Conservation (phyloP, 2,329 filamentous ascomycete species). For the Orbilia oligospora region DNA sequence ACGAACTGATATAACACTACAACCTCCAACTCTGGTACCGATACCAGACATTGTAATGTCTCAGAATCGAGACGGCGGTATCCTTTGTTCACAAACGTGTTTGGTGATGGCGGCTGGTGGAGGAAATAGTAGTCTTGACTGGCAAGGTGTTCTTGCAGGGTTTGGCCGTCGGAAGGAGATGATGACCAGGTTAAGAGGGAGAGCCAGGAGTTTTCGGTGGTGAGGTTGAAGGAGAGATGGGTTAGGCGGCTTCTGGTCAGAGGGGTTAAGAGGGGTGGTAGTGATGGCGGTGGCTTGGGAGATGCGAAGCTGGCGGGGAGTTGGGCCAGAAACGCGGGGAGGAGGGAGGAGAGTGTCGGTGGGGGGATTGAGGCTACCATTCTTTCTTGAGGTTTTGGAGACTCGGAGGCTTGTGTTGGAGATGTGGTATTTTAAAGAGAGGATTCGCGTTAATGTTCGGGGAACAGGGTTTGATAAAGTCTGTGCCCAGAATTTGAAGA, state of each 20-base stretch:
- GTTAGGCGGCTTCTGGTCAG: constrained; percentile 78
- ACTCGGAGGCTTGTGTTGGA: not conserved
- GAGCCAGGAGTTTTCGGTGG: constrained; percentile 75
- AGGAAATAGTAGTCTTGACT: constrained; percentile 78
- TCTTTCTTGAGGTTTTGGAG: constrained; percentile 5
- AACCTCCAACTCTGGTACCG: constrained; percentile 42
- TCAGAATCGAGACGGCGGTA: constrained; percentile 81
- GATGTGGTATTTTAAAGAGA: constrained; percentile 15
- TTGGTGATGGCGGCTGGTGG: constrained; percentile 80
- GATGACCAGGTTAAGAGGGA: constrained; percentile 76
- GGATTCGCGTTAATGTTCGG: not conserved
- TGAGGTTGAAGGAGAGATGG: constrained; percentile 73
- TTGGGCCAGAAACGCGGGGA: constrained; percentile 74
- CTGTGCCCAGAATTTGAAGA: not conserved
- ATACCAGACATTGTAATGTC: constrained; percentile 68
- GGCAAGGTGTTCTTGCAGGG: constrained; percentile 74
- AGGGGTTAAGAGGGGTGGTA: constrained; percentile 76
- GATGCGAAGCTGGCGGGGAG: constrained; percentile 75
- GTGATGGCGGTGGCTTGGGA: constrained; percentile 72
- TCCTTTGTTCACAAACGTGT: constrained; percentile 73
- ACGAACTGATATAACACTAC: constrained; percentile 45
- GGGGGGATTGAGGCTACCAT: constrained; percentile 62
- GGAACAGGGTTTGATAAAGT: not conserved
- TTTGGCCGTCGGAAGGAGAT: constrained; percentile 72
- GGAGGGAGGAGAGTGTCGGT: constrained; percentile 65